Evolutionary conservation across 306 rosid species (phyloP).

Genomic region (Sesbania bispinosa): DNA sequence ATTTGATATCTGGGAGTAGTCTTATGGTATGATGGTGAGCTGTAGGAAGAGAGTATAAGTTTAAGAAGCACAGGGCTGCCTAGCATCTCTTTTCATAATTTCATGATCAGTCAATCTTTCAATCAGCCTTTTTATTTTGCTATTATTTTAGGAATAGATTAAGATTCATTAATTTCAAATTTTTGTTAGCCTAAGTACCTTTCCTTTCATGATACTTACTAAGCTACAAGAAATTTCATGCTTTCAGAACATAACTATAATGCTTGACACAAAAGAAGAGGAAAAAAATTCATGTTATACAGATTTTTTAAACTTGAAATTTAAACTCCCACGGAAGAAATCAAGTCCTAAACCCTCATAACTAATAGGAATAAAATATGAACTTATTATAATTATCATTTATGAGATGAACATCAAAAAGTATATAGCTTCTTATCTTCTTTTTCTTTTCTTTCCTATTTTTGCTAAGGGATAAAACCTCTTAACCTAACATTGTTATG

Average conservation of each 20-base stretch:
- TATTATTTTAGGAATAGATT: not conserved
- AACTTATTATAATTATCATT: not conserved
- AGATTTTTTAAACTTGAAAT: not conserved
- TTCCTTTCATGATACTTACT: not conserved
- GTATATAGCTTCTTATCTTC: not conserved
- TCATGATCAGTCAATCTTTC: not conserved
- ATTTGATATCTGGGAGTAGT: not conserved
- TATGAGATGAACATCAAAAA: not conserved
- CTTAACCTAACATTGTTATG: not conserved
- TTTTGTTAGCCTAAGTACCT: not conserved
- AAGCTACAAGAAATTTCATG: not conserved
- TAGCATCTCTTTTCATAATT: not conserved
- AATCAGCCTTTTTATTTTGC: not conserved
- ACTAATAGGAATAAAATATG: not conserved
- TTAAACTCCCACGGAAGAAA: not conserved
- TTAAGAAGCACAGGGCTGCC: not conserved
- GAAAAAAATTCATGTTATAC: not conserved
- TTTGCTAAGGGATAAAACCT: not conserved
- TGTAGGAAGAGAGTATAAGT: not conserved
- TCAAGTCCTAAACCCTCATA: not conserved
- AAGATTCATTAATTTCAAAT: not conserved
- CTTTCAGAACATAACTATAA: not conserved
- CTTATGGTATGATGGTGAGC: not conserved
- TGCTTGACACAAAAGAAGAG: not conserved
- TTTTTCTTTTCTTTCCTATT: not conserved